Percentiles rank a stretch among this genome's conserved stretches.
These are phyloP conservation scores for Talaromyces albobiverticillius DNA, from an alignment of 2,329 filamentous ascomycete genomes.

Conservation along the genomic window DNA sequence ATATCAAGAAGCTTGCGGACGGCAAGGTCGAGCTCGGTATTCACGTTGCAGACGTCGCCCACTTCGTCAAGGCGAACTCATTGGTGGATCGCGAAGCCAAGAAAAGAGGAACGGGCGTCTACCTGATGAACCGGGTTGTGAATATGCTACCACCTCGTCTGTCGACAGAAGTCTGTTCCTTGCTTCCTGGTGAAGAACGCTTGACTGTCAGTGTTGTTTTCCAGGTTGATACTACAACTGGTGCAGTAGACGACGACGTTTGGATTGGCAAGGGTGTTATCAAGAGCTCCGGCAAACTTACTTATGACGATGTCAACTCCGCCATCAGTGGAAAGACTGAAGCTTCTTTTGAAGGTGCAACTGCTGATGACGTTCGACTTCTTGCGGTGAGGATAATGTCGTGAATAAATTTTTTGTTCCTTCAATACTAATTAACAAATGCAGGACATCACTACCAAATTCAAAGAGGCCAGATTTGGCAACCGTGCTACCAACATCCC, in stretches of 20 bases:
- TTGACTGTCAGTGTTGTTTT: slow-evolving; percentile 92
- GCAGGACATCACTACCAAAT: slow-evolving; percentile 77
- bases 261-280: slow-evolving; percentile 94
- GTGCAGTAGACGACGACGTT: slow-evolving; percentile 79
- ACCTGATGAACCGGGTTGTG: slow-evolving; percentile 85
- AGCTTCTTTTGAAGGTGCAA: slow-evolving; percentile 63
- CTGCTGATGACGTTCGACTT: slow-evolving; percentile 65
- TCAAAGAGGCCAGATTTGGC: slow-evolving; percentile 82
- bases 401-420: slow-evolving; percentile 15
- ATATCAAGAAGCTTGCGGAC: slow-evolving; percentile 79
- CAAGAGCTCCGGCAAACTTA: slow-evolving; percentile 83
- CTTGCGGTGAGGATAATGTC: slow-evolving; percentile 10
- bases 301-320: slow-evolving; percentile 80
- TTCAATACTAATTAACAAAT: slow-evolving; percentile 18
- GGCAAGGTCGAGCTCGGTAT: slow-evolving; percentile 91
- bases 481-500: slow-evolving; percentile 76
- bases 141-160: slow-evolving; percentile 84
- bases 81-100: slow-evolving; percentile 95
- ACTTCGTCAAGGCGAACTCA: slow-evolving; percentile 95
- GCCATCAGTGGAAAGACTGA: slow-evolving; percentile 65
- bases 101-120: slow-evolving; percentile 95
- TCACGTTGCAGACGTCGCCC: slow-evolving; percentile 90
- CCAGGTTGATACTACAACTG: slow-evolving; percentile 78
- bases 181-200: slow-evolving; percentile 82
- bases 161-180: slow-evolving; percentile 80